phyloP scores from a whole-genome alignment of 2,329 filamentous ascomycete species.

The Colletotrichum abscissum region DNA sequence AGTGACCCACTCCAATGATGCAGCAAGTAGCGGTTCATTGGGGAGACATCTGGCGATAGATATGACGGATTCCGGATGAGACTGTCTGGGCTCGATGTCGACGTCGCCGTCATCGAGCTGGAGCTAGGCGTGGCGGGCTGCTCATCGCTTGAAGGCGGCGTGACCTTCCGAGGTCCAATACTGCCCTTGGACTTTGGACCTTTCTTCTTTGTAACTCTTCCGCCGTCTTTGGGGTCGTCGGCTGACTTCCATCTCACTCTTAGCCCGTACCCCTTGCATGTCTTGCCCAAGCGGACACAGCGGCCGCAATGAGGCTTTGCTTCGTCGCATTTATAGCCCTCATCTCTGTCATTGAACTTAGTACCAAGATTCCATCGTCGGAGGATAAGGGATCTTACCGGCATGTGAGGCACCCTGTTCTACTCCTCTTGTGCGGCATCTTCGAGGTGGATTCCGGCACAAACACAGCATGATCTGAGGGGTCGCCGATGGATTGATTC shows the following conservation, averaged over 20 bases:
- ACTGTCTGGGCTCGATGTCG: neutral
- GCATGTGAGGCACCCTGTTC: slow-evolving; percentile 32
- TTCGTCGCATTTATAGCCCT: slow-evolving; percentile 49
- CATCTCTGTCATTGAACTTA: slow-evolving; percentile 37
- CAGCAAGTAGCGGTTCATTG: slow-evolving; percentile 38
- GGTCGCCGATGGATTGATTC: neutral
- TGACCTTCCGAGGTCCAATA: rapidly evolving
- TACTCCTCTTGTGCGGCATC: slow-evolving; percentile 24
- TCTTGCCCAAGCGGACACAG: slow-evolving; percentile 44
- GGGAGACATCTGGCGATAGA: neutral
- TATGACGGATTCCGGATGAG: slow-evolving; percentile 22
- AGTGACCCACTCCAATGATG: slow-evolving; percentile 44
- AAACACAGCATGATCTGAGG: neutral
- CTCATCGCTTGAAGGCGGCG: neutral
- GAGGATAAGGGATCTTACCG: neutral
- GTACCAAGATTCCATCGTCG: rapidly evolving
- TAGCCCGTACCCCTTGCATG: slow-evolving; percentile 45
- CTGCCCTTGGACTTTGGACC: neutral
- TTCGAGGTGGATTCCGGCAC: neutral
- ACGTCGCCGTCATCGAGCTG: neutral
- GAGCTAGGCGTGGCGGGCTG: neutral
- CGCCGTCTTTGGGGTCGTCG: neutral
- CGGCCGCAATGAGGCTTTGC: slow-evolving; percentile 44
- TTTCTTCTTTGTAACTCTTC: neutral
- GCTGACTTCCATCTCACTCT: slow-evolving; percentile 42